Base-by-base conservation (phyloP, 768 basidiomycete species). In the Mrakia blollopis region DNA sequence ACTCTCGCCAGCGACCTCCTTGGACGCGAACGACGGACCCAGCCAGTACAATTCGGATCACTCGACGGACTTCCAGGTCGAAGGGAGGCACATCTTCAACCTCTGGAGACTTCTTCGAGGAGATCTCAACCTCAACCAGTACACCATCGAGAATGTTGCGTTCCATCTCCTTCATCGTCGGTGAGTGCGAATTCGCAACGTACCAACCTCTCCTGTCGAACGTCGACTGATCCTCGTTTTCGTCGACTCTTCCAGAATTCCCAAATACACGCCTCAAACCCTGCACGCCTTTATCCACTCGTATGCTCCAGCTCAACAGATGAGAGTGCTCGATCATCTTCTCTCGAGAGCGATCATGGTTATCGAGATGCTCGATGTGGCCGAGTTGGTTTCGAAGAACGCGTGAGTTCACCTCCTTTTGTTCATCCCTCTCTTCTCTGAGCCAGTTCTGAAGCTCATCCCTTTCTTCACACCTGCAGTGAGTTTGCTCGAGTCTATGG, bases 401-500 rank as follows among this genome's bases (percentile, higher is more conserved):
- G 93, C 95, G 94, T 95, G 81, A 80, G 90, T 83, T 16, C 39
- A 23, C n/a, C 10, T 18, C 14, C 39, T 35, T 6, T 25, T 32
- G 7, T 47, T 61, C 44, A 1, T 47, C 52, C 41, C 32, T 61
- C n/a, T 52, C 6, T 57, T 9, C 18, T 35, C 23, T 0, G n/a
- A 57, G 28, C 30, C 18, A 16, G 0, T 0, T 5, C 21, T 62
- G 57, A 37, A 18, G 54, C 52, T 41, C 13, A 23, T 52, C 32
- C 50, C 47, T 25, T 10, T 21, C 18, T 13, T 16, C 50, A 7
- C 62, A 41, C 35, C 25, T 37, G 2, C 81, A 98, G 96, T 21
- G 97, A 99, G 83, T 98, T 98, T 81, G 95, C 97, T 57, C 89
- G 97, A 14, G 93, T 98, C 9, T 98, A 97, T 79, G 96, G 97